Conservation (phyloP, 257 asterid species). For the Nemophila menziesii region DNA sequence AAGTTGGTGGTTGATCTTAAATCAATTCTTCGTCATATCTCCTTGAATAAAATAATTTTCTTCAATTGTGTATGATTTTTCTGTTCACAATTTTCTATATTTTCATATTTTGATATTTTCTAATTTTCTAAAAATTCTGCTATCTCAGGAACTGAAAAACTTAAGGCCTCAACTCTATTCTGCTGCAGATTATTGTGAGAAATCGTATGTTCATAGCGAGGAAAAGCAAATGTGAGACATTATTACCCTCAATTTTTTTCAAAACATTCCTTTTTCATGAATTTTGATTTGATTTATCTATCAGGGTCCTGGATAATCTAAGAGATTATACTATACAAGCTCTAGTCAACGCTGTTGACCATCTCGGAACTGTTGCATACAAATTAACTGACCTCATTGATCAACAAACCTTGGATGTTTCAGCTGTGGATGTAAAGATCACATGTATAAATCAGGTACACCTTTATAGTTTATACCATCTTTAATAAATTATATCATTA, state of each 20-base stretch:
- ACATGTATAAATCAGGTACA: constrained; percentile 65
- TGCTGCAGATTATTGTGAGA: constrained; percentile 94
- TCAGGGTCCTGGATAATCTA: constrained; percentile 79
- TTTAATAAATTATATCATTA: constrained; percentile 6
- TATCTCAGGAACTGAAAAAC: constrained; percentile 77
- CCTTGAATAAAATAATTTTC: background rate
- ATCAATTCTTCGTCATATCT: too few relatives aligned
- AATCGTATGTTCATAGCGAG: constrained; percentile 76
- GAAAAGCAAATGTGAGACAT: constrained; percentile 74
- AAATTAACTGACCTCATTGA: constrained; percentile 76
- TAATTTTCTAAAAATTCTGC: constrained; percentile 8
- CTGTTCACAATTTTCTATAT: background rate
- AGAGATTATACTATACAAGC: constrained; percentile 89
- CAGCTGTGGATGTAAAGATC: constrained; percentile 56
- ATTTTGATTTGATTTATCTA: constrained; percentile 10
- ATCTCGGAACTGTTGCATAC: constrained; percentile 88
- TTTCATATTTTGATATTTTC: background rate
- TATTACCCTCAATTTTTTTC: background rate
- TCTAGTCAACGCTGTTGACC: constrained; percentile 90
- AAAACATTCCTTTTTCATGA: too few relatives aligned
- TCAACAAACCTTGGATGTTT: constrained; percentile 59
- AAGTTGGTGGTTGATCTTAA: too few relatives aligned
- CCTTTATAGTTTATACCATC: constrained; percentile 2
- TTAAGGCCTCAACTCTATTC: constrained; percentile 88
- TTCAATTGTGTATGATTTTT: background rate